Percentiles rank a stretch among this genome's conserved stretches.
Evolutionary conservation across 1,284 basidiomycete species (phyloP).

Genomic region (Hemileia vastatrix): DNA sequence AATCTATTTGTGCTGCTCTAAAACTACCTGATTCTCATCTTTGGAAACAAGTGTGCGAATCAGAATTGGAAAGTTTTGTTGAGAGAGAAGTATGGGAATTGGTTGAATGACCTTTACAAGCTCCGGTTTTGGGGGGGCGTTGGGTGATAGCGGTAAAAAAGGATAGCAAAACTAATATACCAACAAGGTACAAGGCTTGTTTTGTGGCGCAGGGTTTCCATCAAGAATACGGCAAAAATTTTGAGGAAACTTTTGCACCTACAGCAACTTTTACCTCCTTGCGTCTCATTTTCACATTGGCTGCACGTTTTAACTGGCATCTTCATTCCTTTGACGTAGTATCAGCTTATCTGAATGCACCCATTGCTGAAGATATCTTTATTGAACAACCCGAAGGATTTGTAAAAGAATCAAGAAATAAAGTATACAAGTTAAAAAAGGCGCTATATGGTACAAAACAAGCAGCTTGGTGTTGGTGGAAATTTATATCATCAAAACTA

Average conservation of each 20-base stretch:
- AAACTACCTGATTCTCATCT: too few species aligned
- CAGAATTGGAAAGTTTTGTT: too few species aligned
- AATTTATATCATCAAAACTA: background rate
- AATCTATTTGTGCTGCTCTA: too few species aligned
- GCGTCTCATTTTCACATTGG: background rate
- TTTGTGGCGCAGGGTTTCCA: background rate
- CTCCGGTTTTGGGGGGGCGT: too few species aligned
- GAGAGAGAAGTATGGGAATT: too few species aligned
- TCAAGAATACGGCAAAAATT: background rate
- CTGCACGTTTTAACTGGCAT: background rate
- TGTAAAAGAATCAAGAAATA: too few species aligned
- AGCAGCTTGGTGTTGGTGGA: background rate
- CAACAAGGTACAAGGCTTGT: constrained; percentile 1
- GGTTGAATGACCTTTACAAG: too few species aligned
- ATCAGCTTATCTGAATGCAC: background rate
- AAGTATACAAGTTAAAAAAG: background rate
- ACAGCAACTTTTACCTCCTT: constrained; percentile 4
- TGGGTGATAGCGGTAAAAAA: too few species aligned
- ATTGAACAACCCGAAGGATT: background rate
- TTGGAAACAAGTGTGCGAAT: too few species aligned
- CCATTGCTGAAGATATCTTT: background rate
- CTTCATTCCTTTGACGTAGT: constrained; percentile 1
- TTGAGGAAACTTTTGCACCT: constrained; percentile 1
- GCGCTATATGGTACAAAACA: constrained; percentile 6
- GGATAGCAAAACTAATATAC: too few species aligned